Evolutionary conservation across 768 basidiomycete species (phyloP).

Genomic region (Leccinum rimulosum): DNA sequence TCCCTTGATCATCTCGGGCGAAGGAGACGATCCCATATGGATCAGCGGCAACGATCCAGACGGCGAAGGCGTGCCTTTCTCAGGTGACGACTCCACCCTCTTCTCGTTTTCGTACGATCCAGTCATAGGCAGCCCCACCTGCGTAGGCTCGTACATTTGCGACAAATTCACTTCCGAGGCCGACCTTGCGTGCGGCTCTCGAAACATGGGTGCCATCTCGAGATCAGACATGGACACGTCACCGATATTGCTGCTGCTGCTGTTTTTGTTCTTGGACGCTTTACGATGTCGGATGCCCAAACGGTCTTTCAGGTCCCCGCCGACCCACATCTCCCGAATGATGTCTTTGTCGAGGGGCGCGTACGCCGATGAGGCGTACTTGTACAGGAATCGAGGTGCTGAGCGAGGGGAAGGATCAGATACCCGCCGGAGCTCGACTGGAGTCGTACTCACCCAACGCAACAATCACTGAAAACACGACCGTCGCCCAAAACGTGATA

Average conservation of each 20-base stretch:
- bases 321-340: slow-evolving; percentile 88
- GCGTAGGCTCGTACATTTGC: slow-evolving; percentile 48
- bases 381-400: slow-evolving; percentile 83
- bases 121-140: slow-evolving; percentile 26
- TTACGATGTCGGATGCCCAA: slow-evolving; percentile 70
- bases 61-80: background rate
- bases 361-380: slow-evolving; percentile 69
- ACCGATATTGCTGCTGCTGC: too few species aligned
- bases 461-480: slow-evolving; percentile 64
- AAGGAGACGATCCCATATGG: slow-evolving; percentile 9
- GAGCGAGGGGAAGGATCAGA: slow-evolving; percentile 8
- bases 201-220: slow-evolving; percentile 74
- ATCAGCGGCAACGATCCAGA: slow-evolving; percentile 8
- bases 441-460: slow-evolving; percentile 58
- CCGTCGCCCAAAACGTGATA: slow-evolving; percentile 80
- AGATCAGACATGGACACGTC: slow-evolving; percentile 29
- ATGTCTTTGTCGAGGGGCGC: slow-evolving; percentile 85
- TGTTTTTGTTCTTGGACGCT: slow-evolving; percentile 39
- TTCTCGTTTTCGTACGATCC: slow-evolving; percentile 16
- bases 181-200: slow-evolving; percentile 60
- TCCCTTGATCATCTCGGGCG: background rate
- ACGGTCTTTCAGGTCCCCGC: slow-evolving; percentile 77
- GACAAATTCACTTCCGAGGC: slow-evolving; percentile 53
- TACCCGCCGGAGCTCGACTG: background rate
- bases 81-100: background rate